Evolutionary conservation across 2,329 filamentous ascomycete genomes (phyloP).

Genomic region (Xylaria sp.): DNA sequence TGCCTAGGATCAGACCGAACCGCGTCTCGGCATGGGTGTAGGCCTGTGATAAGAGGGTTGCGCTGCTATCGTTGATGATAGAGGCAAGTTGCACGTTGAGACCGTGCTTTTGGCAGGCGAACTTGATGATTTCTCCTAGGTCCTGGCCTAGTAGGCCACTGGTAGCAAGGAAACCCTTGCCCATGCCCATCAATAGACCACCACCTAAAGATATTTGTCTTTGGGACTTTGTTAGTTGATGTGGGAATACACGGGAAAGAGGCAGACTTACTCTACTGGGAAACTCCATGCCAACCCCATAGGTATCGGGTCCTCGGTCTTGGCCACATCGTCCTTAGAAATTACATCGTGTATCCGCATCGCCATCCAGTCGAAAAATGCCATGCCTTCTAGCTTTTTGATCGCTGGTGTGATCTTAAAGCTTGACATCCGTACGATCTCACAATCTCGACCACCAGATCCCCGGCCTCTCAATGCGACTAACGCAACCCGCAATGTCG

Average conservation of each 20-base stretch:
- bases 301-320: conserved; percentile 59
- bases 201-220: conserved; percentile 73
- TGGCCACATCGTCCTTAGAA: conserved; percentile 53
- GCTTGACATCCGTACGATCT: conserved; percentile 65
- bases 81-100: conserved; percentile 67
- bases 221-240: conserved; percentile 43
- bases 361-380: conserved; percentile 77
- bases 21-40: conserved; percentile 68
- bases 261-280: conserved; percentile 70
- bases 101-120: conserved; percentile 61
- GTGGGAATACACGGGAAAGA: conserved; percentile 1
- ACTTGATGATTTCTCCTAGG: conserved; percentile 67
- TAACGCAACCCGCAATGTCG: conserved; percentile 72
- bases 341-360: conserved; percentile 68
- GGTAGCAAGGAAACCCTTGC: conserved; percentile 72
- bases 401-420: conserved; percentile 67
- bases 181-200: conserved; percentile 71
- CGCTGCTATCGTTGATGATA: conserved; percentile 75
- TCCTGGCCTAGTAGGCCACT: conserved; percentile 68
- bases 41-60: conserved; percentile 73
- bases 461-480: conserved; percentile 66
- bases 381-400: conserved; percentile 67
- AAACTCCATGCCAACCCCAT: conserved; percentile 77
- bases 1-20: conserved; percentile 74
- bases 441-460: conserved; percentile 55